Conservation (phyloP, 176 grass and related monocot species). For the Musa schizocarpa region DNA sequence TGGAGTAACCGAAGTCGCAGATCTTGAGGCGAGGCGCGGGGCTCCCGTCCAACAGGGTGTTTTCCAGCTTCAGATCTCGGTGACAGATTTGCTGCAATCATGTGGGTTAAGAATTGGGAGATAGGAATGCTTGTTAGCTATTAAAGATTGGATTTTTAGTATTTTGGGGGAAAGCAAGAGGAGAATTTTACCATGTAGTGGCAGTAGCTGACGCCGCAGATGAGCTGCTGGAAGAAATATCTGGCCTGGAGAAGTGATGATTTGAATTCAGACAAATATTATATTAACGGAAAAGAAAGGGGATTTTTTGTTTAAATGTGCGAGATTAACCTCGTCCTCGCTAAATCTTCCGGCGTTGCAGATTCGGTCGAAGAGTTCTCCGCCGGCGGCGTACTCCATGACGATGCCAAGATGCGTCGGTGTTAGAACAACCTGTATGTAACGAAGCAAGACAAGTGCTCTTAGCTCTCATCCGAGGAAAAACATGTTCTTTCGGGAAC, state of each 20-base stretch:
- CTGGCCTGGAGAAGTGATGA: slow-evolving; percentile 36
- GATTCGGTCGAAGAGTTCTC: slow-evolving; percentile 87
- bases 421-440: slow-evolving; percentile 56
- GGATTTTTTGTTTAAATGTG: neutral
- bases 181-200: slow-evolving; percentile 63
- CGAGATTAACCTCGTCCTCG: slow-evolving; percentile 65
- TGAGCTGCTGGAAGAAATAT: slow-evolving; percentile 98
- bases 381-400: slow-evolving; percentile 89
- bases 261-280: neutral
- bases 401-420: slow-evolving; percentile 82
- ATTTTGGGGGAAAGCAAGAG: neutral
- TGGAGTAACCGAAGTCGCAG: slow-evolving; percentile 98
- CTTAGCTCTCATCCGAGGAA: neutral
- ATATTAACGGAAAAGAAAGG: neutral
- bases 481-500: neutral
- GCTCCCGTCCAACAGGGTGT: slow-evolving; percentile 77
- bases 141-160: slow-evolving; percentile 21
- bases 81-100: slow-evolving; percentile 84
- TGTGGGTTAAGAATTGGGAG: neutral
- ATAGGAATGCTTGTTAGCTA: neutral
- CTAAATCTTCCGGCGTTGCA: slow-evolving; percentile 84
- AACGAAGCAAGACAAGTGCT: neutral
- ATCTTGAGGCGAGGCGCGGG: slow-evolving; percentile 85
- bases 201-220: slow-evolving; percentile 94
- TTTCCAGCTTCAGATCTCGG: slow-evolving; percentile 96